phyloP scores from a whole-genome alignment of 345 rosid genomes.

The Melaleuca alternifolia region DNA sequence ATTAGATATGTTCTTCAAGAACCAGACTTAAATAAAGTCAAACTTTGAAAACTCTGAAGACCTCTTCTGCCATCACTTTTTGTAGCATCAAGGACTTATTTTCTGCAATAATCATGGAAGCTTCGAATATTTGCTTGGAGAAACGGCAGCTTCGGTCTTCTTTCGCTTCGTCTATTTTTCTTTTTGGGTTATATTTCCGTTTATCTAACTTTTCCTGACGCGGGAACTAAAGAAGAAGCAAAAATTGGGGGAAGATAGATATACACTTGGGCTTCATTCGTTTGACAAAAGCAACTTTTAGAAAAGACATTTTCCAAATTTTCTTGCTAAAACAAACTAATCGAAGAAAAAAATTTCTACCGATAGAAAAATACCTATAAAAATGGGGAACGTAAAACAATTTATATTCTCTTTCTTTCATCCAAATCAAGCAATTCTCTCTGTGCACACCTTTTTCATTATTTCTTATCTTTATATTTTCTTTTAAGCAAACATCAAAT shows the following conservation, averaged over 20 bases:
- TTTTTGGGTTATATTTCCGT: background rate
- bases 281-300: too few relatives aligned
- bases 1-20: background rate
- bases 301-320: too few relatives aligned
- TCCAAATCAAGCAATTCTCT: too few relatives aligned
- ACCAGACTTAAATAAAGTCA: background rate
- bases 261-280: background rate
- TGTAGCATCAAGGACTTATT: background rate
- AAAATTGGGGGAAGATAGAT: background rate
- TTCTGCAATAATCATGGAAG: background rate
- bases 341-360: too few relatives aligned
- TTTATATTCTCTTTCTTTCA: too few relatives aligned
- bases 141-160: background rate
- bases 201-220: too few relatives aligned
- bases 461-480: too few relatives aligned
- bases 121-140: background rate
- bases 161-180: background rate
- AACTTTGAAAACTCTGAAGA: background rate
- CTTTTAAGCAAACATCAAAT: too few relatives aligned
- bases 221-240: background rate
- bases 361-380: too few relatives aligned
- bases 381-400: too few relatives aligned
- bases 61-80: background rate
- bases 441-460: too few relatives aligned
- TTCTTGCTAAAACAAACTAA: too few relatives aligned